A percentile compares a stretch with the other conserved stretches of the same genome.
These are phyloP conservation scores for Psilocybe azurescens DNA, from an alignment of 768 basidiomycete genomes.

Conservation along the genomic window DNA sequence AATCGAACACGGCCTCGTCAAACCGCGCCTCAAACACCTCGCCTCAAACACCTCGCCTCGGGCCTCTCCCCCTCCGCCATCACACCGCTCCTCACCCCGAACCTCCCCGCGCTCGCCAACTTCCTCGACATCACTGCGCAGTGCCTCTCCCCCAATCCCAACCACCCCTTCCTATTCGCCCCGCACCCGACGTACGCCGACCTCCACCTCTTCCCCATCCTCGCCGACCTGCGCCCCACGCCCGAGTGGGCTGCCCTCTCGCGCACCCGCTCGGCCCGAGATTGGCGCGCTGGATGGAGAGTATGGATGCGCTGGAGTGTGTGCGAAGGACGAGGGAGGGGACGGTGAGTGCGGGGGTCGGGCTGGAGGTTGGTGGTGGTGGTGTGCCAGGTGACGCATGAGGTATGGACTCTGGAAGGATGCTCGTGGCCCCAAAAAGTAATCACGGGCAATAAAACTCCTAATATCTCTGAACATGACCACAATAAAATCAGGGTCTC, in stretches of 20 bases:
- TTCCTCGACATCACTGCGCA: too few species aligned
- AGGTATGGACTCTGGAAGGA: too few species aligned
- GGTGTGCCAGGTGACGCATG: too few species aligned
- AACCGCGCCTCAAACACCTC: constrained; percentile 33
- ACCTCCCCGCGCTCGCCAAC: constrained; percentile 3
- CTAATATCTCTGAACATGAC: too few species aligned
- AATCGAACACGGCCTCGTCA: constrained; percentile 34
- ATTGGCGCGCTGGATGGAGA: constrained; percentile 28
- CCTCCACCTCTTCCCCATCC: constrained; percentile 36
- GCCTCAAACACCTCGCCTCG: constrained; percentile 30
- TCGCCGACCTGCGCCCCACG: constrained; percentile 33
- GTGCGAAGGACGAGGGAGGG: constrained; percentile 31
- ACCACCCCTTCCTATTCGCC: neutral
- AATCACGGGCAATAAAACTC: too few species aligned
- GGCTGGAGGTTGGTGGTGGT: too few species aligned
- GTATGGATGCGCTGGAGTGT: constrained; percentile 32
- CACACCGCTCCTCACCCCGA: constrained; percentile 24
- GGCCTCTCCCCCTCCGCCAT: constrained; percentile 28
- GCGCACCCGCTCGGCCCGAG: neutral
- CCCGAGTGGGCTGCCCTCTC: constrained; percentile 33
- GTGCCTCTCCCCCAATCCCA: too few species aligned
- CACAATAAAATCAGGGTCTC: too few species aligned
- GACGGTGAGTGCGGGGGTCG: constrained; percentile 31
- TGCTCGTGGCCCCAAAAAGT: too few species aligned
- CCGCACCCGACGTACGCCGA: constrained; percentile 34